Conservation (phyloP, 2,329 filamentous ascomycete species). For the Dothidotthia symphoricarpi region DNA sequence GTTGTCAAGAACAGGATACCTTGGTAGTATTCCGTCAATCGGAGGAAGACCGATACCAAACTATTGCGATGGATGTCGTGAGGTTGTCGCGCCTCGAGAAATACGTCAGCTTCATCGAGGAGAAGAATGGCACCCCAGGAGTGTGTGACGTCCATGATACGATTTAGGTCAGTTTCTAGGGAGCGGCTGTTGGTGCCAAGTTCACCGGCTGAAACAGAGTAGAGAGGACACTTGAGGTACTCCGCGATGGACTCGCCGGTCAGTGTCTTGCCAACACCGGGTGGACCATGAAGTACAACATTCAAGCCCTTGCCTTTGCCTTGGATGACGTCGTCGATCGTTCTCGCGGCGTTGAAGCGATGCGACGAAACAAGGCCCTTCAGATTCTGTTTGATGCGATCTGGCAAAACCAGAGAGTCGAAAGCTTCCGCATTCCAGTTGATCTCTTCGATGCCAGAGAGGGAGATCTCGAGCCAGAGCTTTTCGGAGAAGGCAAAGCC, state of each 20-base stretch:
- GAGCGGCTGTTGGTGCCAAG: conserved; percentile 70
- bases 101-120: conserved; percentile 67
- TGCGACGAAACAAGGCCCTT: conserved; percentile 81
- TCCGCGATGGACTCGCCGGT: conserved; percentile 86
- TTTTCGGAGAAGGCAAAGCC: conserved; percentile 89
- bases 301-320: conserved; percentile 87
- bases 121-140: conserved; percentile 83
- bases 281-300: conserved; percentile 71
- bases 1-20: conserved; percentile 88
- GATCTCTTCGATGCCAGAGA: conserved; percentile 76
- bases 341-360: conserved; percentile 76
- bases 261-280: conserved; percentile 84
- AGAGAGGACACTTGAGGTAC: conserved; percentile 75
- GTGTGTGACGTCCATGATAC: conserved; percentile 82
- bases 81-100: conserved; percentile 74
- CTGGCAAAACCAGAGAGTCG: conserved; percentile 71
- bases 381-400: conserved; percentile 63
- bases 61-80: conserved; percentile 83
- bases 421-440: conserved; percentile 83
- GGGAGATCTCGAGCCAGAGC: conserved; percentile 82
- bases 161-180: conserved; percentile 74
- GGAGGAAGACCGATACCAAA: conserved; percentile 82
- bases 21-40: conserved; percentile 86
- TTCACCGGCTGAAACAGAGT: conserved; percentile 80
- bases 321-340: conserved; percentile 69